Base-by-base conservation (phyloP, 2,329 filamentous ascomycete genomes). In the Trichoderma koningii region DNA sequence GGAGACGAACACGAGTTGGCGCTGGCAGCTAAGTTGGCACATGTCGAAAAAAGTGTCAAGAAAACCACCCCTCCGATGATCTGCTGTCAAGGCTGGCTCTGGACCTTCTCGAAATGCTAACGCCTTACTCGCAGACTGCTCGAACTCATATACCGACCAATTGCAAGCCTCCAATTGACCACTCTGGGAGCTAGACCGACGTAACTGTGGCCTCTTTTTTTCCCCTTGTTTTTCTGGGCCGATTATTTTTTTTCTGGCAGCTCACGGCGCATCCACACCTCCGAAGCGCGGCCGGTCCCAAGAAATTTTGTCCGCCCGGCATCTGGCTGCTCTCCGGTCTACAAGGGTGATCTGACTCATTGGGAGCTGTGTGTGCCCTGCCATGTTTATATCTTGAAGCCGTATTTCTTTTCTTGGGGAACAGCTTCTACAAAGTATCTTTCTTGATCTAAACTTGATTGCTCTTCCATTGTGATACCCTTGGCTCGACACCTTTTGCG, bases 341-440 rank as follows among this genome's bases (percentile, higher is more conserved):
- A 26, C 44, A 52, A 34, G 53, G 62, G 30, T 41, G 23, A 64
- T 64, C 62, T 64, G 62, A 64, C 62, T 64, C 62, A 64, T 64
- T 64, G 48, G 15, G 34, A 21, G 21, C 7, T 21, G 7, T 28
- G 19, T 41, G 44, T 38, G 19, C 50, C 19, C 28, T 23, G 23
- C 38, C 42, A n/a, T 47, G 55, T 63, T 47, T 53, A 47, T 48
- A 14, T 26, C 34, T 21, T 26, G n/a, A 53, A 26, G 38, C 21
- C 38, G n/a, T 45, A n/a, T 17, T 21, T 51, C 17, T 19, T 50
- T 15, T 41, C 21, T 5, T 17, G 10, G 9, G 48, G 26, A 51
- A 30, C 28, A 28, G 30, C n/a, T 12, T 21, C 5, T 6, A 23
- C 26, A 19, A 26, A 44, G 3, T 0, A 3, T 5, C 12, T 5